These are phyloP conservation scores for Antonospora locustae DNA, from an alignment of 371 early-diverging fungal species.

Conservation along the genomic window DNA sequence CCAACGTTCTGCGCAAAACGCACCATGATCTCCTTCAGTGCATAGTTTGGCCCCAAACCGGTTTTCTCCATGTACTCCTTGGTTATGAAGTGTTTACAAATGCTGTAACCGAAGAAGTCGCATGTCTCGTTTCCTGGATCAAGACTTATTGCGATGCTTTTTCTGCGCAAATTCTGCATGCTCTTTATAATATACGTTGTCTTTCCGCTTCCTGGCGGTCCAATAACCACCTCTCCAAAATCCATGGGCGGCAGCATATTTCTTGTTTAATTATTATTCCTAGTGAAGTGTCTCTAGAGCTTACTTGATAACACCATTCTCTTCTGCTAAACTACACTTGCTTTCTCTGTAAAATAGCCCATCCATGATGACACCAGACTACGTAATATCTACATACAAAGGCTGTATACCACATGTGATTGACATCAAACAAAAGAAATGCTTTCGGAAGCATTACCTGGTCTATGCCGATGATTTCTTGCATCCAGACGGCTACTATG, in stretches of 20 bases:
- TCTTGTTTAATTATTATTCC: too few relatives aligned
- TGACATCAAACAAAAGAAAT: too few relatives aligned
- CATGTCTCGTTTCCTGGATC: constrained; percentile 33
- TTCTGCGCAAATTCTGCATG: constrained; percentile 12
- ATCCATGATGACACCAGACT: too few relatives aligned
- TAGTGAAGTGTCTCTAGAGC: too few relatives aligned
- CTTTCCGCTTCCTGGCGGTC: constrained; percentile 43
- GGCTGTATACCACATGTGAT: too few relatives aligned
- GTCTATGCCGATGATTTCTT: too few relatives aligned
- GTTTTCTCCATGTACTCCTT: constrained; percentile 15
- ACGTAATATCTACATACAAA: too few relatives aligned
- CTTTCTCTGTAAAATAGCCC: too few relatives aligned
- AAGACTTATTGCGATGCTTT: constrained; percentile 26
- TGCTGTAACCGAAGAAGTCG: constrained; percentile 18
- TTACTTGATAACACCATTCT: too few relatives aligned
- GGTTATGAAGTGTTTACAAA: constrained; percentile 1
- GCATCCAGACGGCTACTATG: too few relatives aligned
- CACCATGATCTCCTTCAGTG: constrained; percentile 23
- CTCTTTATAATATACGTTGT: constrained; percentile 32
- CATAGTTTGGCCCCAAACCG: constrained; percentile 27
- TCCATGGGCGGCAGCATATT: constrained; percentile 14
- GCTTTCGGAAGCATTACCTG: too few relatives aligned
- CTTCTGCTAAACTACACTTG: too few relatives aligned
- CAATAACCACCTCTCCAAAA: constrained; percentile 39
- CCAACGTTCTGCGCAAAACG: constrained; percentile 11